Evolutionary conservation across 2,329 filamentous ascomycete genomes (phyloP).

Genomic region (Pseudogymnoascus sp.): DNA sequence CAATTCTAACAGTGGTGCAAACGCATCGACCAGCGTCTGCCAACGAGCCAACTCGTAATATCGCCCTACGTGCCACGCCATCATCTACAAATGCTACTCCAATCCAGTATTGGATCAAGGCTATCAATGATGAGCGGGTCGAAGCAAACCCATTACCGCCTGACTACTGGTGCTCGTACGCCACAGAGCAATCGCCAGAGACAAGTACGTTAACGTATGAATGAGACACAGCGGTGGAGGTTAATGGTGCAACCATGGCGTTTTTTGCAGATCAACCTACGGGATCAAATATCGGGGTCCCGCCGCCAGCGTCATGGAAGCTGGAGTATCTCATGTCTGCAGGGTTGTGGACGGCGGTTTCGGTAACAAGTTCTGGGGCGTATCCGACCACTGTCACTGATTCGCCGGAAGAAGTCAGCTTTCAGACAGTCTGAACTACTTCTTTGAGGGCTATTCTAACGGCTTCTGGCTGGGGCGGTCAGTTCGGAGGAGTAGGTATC

Average conservation of each 20-base stretch:
- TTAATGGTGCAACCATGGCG: neutral
- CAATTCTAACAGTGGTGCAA: conserved; percentile 27
- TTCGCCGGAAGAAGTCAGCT: conserved; percentile 26
- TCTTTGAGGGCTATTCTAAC: neutral
- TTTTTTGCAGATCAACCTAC: neutral
- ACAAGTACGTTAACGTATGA: conserved; percentile 28
- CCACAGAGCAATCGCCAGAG: conserved; percentile 26
- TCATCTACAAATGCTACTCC: conserved; percentile 25
- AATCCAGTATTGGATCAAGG: conserved; percentile 33
- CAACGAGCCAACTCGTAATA: conserved; percentile 27
- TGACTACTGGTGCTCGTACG: conserved; percentile 34
- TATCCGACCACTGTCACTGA: conserved; percentile 26
- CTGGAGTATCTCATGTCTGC: neutral
- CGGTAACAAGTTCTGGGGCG: conserved; percentile 18
- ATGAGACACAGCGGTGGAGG: conserved; percentile 20
- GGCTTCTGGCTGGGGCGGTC: neutral
- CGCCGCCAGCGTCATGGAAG: neutral
- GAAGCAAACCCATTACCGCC: conserved; percentile 30
- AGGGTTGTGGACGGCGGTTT: conserved; percentile 18
- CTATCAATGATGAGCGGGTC: conserved; percentile 30
- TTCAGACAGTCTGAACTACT: conserved; percentile 24
- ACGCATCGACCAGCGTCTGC: conserved; percentile 23
- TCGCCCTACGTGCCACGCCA: conserved; percentile 26
- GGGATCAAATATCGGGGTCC: neutral
- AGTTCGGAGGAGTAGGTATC: neutral